A percentile compares a stretch with the other conserved stretches of the same genome.
phyloP scores from a whole-genome alignment of 371 early-diverging fungal species.

The Mortierella sp. region DNA sequence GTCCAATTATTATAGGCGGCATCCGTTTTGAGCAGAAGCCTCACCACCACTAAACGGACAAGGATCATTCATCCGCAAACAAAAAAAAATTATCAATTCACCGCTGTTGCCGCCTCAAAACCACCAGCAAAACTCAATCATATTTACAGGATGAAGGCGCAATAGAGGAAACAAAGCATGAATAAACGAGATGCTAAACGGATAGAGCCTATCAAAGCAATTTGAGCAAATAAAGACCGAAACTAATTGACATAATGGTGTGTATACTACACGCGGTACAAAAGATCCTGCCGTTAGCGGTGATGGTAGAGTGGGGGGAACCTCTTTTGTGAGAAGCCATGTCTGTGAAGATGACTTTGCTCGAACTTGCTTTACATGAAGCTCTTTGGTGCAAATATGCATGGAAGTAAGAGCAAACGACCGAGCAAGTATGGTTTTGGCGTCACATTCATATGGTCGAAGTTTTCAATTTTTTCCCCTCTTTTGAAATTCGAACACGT shows the following conservation, averaged over 20 bases:
- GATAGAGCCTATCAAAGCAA: background rate
- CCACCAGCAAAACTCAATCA: background rate
- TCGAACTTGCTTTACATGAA: no score
- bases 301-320: no score
- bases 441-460: background rate
- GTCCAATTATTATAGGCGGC: slow-evolving; percentile 67
- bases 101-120: background rate
- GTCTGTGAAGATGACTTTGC: no score
- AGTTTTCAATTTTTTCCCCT: no score
- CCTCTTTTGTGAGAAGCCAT: no score
- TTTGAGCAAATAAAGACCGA: background rate
- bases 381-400: no score
- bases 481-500: background rate
- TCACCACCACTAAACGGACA: slow-evolving; percentile 34
- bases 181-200: background rate
- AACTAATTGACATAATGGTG: background rate
- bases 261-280: background rate
- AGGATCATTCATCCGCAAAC: background rate
- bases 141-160: slow-evolving; percentile 4
- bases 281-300: no score
- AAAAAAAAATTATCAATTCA: background rate
- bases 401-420: no score
- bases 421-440: no score
- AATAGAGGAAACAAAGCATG: background rate
- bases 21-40: slow-evolving; percentile 79